phyloP scores from a whole-genome alignment of 257 asterid species.

The Echites panduratus region DNA sequence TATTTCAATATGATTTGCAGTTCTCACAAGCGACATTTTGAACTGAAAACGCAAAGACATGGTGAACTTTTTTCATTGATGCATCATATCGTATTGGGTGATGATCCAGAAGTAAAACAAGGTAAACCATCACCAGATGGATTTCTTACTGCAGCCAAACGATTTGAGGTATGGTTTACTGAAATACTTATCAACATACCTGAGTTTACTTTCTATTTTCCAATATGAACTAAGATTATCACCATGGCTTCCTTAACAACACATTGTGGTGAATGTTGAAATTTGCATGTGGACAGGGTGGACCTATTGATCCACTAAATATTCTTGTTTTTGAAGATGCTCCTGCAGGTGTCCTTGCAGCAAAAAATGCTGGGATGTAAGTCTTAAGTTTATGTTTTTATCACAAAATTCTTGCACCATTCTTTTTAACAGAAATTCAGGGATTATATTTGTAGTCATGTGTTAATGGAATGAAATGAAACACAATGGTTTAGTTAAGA shows the following conservation, averaged over 20 bases:
- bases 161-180: conserved; percentile 64
- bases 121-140: conserved; percentile 96
- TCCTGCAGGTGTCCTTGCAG: conserved; percentile 86
- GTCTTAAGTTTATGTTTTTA: conserved; percentile 18
- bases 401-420: not conserved
- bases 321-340: conserved; percentile 96
- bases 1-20: conserved; percentile 36
- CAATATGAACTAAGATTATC: not conserved
- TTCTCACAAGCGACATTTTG: conserved; percentile 82
- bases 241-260: not conserved
- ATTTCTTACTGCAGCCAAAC: conserved; percentile 82
- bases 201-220: not conserved
- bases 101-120: conserved; percentile 93
- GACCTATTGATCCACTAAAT: conserved; percentile 52
- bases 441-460: not conserved
- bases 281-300: conserved; percentile 47
- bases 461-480: not conserved
- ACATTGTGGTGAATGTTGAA: conserved; percentile 1
- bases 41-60: conserved; percentile 80
- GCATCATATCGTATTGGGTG: conserved; percentile 92
- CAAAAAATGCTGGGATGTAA: conserved; percentile 90
- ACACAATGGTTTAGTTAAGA: not conserved
- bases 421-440: not conserved
- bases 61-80: conserved; percentile 67
- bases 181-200: not conserved